These are phyloP conservation scores for Fraxinus xanthoxyloides DNA, from an alignment of 305 asterid genomes.

Conservation along the genomic window DNA sequence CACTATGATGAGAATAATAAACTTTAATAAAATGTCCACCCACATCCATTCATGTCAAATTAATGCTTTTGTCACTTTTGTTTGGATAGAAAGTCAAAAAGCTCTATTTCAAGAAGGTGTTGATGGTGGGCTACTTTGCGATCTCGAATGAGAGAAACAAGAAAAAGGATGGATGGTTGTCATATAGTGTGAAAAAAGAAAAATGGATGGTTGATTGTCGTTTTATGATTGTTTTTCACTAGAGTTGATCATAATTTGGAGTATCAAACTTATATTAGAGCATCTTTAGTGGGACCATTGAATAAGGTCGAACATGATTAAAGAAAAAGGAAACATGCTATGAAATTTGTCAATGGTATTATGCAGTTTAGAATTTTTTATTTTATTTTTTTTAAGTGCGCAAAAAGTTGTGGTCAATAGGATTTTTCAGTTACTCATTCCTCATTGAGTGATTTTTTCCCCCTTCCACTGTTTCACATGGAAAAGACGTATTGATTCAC, in stretches of 20 bases:
- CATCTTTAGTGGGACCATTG: neutral
- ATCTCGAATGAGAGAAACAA: neutral
- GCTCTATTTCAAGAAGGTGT: neutral
- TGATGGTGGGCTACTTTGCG: constrained; percentile 2
- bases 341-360: neutral
- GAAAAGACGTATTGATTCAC: neutral
- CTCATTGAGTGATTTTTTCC: neutral
- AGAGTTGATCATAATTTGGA: neutral
- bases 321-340: neutral
- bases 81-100: constrained; percentile 15
- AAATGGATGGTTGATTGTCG: neutral
- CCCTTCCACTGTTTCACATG: neutral
- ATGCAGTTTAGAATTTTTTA: neutral
- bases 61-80: neutral
- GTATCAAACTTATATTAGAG: neutral
- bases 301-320: neutral
- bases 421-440: neutral
- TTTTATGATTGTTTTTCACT: neutral
- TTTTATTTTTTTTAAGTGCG: neutral
- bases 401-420: neutral
- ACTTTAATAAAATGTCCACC: constrained; percentile 5
- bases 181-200: neutral
- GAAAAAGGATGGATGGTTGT: neutral
- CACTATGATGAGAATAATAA: neutral
- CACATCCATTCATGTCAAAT: neutral